Base-by-base conservation (phyloP, 306 rosid genomes). In the Medicago truncatula region DNA sequence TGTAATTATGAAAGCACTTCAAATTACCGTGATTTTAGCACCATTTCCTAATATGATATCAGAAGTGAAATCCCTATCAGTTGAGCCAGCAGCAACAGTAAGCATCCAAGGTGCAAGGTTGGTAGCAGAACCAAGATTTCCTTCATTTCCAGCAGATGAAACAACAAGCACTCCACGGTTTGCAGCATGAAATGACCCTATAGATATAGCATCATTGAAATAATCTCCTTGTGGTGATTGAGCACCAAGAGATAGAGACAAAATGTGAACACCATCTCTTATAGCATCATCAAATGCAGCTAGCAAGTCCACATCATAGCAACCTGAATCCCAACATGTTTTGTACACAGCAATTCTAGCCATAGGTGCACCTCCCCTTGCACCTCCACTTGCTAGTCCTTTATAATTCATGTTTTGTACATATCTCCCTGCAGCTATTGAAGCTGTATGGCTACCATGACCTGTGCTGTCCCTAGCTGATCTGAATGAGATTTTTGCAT, bases 201-300 rank as follows among this genome's bases (percentile, higher is more conserved):
- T 82, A 70, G 97, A 92, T 28, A 92, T 89, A 80, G 97, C 97
- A 81, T 92, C 97, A 71, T 50, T 89, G 63, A 92, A 89, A 80
- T 92, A 92, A 75, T 89, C 96, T 25, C 90, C 95, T 84, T 92
- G 97, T 7, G 96, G 96, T 18, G 96, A 78, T 57, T 89, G 93
- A 58, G 90, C 89, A 47, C 97, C 96, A 52, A 92, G 75, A 65
- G 97, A 92, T 17, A 92, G 65, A 57, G 97, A 89, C 80, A 92
- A 50, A 54, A 92, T 85, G 76, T 92, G 82, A 82, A 92, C 91
- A 58, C 97, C 97, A 44, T 92, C 97, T 86, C 91, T 78, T 70
- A 89, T 89, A 17, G 97, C 97, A 77, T 92, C 97, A 79, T 89
- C 97, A 75, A 92, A 89, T 12, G 93, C 97, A 21, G 95, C 95